A percentile compares a stretch with the other conserved stretches of the same genome.
phyloP scores from a whole-genome alignment of 2,329 filamentous ascomycete genomes.

The Claviceps sp. region DNA sequence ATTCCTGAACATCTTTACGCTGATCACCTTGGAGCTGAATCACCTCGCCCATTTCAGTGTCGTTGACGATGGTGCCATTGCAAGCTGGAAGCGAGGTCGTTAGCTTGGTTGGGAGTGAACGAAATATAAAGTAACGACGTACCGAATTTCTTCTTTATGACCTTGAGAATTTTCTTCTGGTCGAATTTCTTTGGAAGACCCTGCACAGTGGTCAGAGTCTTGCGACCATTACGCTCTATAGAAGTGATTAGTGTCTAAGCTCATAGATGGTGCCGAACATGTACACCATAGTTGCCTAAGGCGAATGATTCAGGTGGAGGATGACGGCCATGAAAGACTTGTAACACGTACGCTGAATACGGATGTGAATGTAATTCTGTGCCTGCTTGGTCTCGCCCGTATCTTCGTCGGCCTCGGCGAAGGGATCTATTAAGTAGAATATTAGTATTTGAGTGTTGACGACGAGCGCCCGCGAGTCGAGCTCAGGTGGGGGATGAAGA shows the following conservation, averaged over 20 bases:
- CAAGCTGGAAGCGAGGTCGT: slow-evolving; percentile 47
- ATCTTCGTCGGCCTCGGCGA: slow-evolving; percentile 99
- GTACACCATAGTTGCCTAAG: neutral
- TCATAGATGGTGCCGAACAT: neutral
- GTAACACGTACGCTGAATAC: slow-evolving; percentile 76
- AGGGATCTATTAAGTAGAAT: slow-evolving; percentile 61
- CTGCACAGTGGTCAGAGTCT: slow-evolving; percentile 99
- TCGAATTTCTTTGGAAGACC: slow-evolving; percentile 98
- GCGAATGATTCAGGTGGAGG: neutral
- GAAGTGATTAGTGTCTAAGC: slow-evolving; percentile 25
- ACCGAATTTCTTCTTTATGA: slow-evolving; percentile 99
- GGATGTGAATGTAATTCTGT: slow-evolving; percentile 98
- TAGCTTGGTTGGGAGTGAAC: neutral
- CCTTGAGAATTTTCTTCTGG: slow-evolving; percentile 99
- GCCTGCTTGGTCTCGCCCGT: slow-evolving; percentile 89
- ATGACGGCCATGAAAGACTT: neutral
- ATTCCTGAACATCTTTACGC: slow-evolving; percentile 96
- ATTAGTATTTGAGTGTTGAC: neutral
- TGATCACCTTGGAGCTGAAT: slow-evolving; percentile 99
- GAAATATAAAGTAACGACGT: slow-evolving; percentile 19
- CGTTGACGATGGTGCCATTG: slow-evolving; percentile 98
- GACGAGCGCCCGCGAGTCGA: slow-evolving; percentile 13
- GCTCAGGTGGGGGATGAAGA: neutral
- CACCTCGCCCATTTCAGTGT: slow-evolving; percentile 96
- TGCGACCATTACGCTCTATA: slow-evolving; percentile 98